Conservation (phyloP, 2,329 filamentous ascomycete species). For the Sporothrix curviconia region DNA sequence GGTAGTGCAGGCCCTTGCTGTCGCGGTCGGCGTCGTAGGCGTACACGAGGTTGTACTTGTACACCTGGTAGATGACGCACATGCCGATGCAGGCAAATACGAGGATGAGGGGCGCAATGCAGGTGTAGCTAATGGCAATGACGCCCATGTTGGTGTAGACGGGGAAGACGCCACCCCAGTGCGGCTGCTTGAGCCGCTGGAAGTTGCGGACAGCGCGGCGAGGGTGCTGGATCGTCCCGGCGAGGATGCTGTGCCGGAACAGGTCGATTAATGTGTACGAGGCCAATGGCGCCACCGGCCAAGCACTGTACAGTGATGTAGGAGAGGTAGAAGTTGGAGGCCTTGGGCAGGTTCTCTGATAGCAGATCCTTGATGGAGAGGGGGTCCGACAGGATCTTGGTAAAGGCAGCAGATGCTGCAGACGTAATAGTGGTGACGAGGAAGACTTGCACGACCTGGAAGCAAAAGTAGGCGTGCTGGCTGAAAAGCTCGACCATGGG, state of each 20-base stretch:
- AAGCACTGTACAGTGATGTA: constrained; percentile 86
- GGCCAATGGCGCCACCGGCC: constrained; percentile 62
- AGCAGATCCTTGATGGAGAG: constrained; percentile 48
- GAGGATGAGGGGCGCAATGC: constrained; percentile 76
- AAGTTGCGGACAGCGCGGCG: constrained; percentile 71
- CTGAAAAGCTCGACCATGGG: constrained; percentile 68
- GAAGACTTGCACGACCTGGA: constrained; percentile 80
- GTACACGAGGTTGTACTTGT: constrained; percentile 81
- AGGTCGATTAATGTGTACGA: constrained; percentile 66
- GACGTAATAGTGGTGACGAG: constrained; percentile 73
- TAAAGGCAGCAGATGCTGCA: constrained; percentile 57
- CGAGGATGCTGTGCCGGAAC: constrained; percentile 43
- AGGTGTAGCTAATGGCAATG: constrained; percentile 71
- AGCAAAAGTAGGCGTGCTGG: constrained; percentile 73
- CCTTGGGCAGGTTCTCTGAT: constrained; percentile 58
- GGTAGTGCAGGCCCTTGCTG: constrained; percentile 82
- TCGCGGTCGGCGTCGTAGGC: constrained; percentile 74
- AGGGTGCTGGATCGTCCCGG: constrained; percentile 72
- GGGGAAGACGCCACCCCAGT: constrained; percentile 73
- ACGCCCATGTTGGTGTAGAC: constrained; percentile 68
- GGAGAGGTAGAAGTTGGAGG: constrained; percentile 72
- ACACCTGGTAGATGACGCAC: constrained; percentile 73
- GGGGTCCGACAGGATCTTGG: constrained; percentile 54
- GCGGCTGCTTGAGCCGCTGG: constrained; percentile 59
- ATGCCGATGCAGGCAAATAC: constrained; percentile 74